Conservation (phyloP, 192 early-diverging fungal genomes). For the Phycomyces nitens region DNA sequence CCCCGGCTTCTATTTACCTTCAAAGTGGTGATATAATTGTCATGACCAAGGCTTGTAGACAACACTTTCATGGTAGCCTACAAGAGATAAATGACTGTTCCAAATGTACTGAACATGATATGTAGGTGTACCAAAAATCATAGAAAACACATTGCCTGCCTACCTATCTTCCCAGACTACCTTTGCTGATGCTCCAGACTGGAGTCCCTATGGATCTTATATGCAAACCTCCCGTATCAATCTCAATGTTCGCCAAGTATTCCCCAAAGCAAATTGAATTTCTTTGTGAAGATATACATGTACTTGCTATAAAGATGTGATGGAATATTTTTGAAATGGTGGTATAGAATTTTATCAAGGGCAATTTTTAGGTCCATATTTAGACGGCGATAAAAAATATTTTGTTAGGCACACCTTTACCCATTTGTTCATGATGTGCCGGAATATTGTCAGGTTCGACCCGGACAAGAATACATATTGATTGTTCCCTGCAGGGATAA, state of each 20-base stretch:
- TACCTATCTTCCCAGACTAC: slow-evolving; percentile 45
- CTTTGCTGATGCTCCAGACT: slow-evolving; percentile 46
- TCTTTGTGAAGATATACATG: not conserved
- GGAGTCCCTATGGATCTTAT: slow-evolving; percentile 66
- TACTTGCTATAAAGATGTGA: not conserved
- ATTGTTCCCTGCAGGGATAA: too few species aligned
- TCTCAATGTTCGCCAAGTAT: slow-evolving; percentile 86
- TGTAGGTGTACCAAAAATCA: slow-evolving; percentile 68
- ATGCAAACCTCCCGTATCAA: slow-evolving; percentile 75
- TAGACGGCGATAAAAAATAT: too few species aligned
- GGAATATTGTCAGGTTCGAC: too few species aligned
- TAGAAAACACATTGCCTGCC: slow-evolving; percentile 66
- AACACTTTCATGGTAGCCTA: slow-evolving; percentile 73
- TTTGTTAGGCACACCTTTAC: too few species aligned
- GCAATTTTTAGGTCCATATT: too few species aligned
- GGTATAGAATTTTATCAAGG: too few species aligned
- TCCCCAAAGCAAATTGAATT: slow-evolving; percentile 2
- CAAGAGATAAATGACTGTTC: not conserved
- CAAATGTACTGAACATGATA: not conserved
- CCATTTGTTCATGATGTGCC: too few species aligned
- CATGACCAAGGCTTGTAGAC: slow-evolving; percentile 78
- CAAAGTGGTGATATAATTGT: slow-evolving; percentile 84
- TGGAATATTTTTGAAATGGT: too few species aligned
- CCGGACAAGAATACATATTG: too few species aligned
- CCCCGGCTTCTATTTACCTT: slow-evolving; percentile 70